Base-by-base conservation (phyloP, 2,329 filamentous ascomycete genomes). In the Pochonia chlamydosporia region DNA sequence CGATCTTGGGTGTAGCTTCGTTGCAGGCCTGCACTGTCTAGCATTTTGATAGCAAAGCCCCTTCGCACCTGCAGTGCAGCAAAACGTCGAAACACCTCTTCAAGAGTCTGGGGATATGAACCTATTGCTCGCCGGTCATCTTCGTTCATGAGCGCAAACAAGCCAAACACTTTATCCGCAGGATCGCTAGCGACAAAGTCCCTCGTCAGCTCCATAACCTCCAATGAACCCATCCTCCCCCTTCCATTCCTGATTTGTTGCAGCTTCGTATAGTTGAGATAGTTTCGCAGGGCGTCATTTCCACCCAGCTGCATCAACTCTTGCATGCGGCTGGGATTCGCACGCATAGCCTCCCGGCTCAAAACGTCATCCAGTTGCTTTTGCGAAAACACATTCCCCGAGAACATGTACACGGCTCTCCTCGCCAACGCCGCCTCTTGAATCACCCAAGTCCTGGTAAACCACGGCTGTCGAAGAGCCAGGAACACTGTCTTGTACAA, bases 331-430 rank as follows among this genome's bases (percentile, higher is more conserved):
- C 24, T 43, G 11, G 26, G 40, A 20, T 18, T 42, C 6, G 40
- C 21, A 30, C 24, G 40, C 40, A 42, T 42, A 5, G 40, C 40
- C 16, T 42, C 24, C 14, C 40, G 40, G 11, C 40, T 28, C 40
- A 40, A 30, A n/a, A 30, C 30, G 14, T 30, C 40, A 20, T 42
- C 40, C 25, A 42, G 20, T 8, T 42, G 40, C 24, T 16, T 18
- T 21, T 28, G 40, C 9, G 40, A 42, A 30, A 42, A 18, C 14
- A 42, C 40, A 20, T 42, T 26, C 9, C 24, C 40, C 8, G 20
- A n/a, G 26, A 42, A 42, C 40, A 42, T 42, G 40, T 42, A 42
- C 24, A 42, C 24, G n/a, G 40, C 40, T 28, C 23, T 42, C 30
- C 24, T 42, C 26, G 40, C 24, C 40, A 26, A 28, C 24, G 24